Conservation (phyloP, 1,284 basidiomycete species). For the Trametes versicolor region DNA sequence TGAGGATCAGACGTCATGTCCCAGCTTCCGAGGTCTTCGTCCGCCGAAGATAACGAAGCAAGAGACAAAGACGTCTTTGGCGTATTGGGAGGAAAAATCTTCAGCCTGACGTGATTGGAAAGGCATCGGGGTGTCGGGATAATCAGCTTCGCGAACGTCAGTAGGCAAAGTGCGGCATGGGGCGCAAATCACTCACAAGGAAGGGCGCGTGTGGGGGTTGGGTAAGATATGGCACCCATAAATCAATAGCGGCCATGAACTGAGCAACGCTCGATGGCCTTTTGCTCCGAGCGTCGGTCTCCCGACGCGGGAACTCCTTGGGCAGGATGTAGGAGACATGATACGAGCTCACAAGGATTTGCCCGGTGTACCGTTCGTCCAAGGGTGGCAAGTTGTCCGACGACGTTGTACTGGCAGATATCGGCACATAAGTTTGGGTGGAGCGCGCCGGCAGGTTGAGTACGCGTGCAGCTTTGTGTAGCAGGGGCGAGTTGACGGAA, state of each 20-base stretch:
- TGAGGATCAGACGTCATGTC: slow-evolving; percentile 80
- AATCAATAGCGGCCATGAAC: slow-evolving; percentile 81
- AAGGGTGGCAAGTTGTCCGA: slow-evolving; percentile 48
- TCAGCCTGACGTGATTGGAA: slow-evolving; percentile 76
- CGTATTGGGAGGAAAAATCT: slow-evolving; percentile 68
- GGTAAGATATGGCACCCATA: slow-evolving; percentile 75
- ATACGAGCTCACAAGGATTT: slow-evolving; percentile 79
- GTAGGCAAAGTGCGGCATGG: not conserved
- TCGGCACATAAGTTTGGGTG: slow-evolving; percentile 64
- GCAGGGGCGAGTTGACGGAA: slow-evolving; percentile 64
- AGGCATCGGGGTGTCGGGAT: slow-evolving; percentile 81
- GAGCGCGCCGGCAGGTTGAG: slow-evolving; percentile 71
- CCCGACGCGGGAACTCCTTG: slow-evolving; percentile 68
- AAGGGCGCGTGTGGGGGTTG: slow-evolving; percentile 75
- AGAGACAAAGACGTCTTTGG: slow-evolving; percentile 64
- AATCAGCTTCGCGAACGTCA: slow-evolving; percentile 58
- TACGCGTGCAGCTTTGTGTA: slow-evolving; percentile 73
- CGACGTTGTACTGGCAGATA: slow-evolving; percentile 56
- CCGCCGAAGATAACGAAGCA: slow-evolving; percentile 77
- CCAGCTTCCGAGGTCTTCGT: slow-evolving; percentile 74
- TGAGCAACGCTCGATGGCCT: slow-evolving; percentile 51
- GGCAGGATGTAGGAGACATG: slow-evolving; percentile 80
- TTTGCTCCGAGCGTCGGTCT: slow-evolving; percentile 37
- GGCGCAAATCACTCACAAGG: slow-evolving; percentile 56
- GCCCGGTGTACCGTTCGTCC: slow-evolving; percentile 75